Evolutionary conservation across 1,139 yeast species (phyloP), one percentile per base, ranked within the genome.

Genomic region (Yamadazyma dushanensis): DNA sequence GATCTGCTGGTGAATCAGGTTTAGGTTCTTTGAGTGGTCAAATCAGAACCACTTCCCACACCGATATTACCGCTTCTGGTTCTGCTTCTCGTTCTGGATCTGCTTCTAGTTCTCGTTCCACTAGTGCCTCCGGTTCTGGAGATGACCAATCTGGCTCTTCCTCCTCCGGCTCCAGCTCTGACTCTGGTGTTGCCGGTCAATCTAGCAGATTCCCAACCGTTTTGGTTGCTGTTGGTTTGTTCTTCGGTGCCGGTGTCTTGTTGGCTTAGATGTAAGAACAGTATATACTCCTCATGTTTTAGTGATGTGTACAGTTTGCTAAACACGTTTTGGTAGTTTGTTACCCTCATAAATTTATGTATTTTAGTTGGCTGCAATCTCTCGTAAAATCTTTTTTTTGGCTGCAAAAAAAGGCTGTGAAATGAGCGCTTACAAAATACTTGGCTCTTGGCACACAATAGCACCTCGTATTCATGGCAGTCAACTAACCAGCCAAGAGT

Each of bases 11-110:
- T 34, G 43, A 54, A 17, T 43, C 53, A 26, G 53, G 60, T 31
- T 41, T 66, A 19, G 54, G 66, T 30, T 45, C 61, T 24, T 49
- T 59, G 30, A 47, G 61, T 29, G 51, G 58, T 22, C 42, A 58
- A 27, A 46, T 62, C 28, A 46, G 51, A 36, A 59, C 60, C 38
- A 45, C 50, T 34, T 43, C 51, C 31, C 48, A 45, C 28, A 43
- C 45, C 26, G 49, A 19, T 19, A 58, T 59, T 31, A 28, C 37
- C 17, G 38, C 41, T 14, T 32, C 50, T 19, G 36, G 43, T 32
- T 35, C 50, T 22, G 39, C 41, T 35, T 41, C 51, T 24, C 27
- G 59, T 57, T 21, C 50, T 43, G 48, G 51, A 24, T 49, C 62
- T 23, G 37, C 40, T 35, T 40, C 50, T 22, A 28, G 60, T 57